These are phyloP conservation scores for Heliocybe sulcata DNA, from an alignment of 1,284 basidiomycete species.

Conservation along the genomic window DNA sequence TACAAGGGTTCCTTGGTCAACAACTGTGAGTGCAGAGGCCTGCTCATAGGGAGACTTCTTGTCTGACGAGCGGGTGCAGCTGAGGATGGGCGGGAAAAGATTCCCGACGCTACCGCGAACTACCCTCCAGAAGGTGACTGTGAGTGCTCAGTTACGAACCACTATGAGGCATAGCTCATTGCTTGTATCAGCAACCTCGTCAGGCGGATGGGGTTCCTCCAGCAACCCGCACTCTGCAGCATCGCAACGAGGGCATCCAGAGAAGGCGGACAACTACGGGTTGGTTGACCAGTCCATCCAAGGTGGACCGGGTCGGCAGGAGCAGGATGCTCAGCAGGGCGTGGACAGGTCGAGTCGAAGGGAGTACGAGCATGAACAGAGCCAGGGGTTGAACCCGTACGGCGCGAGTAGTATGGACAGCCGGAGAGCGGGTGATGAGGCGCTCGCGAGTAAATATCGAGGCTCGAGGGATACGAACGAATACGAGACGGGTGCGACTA, in stretches of 20 bases:
- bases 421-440: neutral
- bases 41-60: neutral
- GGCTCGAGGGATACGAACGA: neutral
- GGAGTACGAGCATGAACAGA: neutral
- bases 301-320: neutral
- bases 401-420: neutral
- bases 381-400: neutral
- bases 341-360: neutral
- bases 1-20: constrained; percentile 2
- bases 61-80: neutral
- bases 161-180: too few relatives aligned
- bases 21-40: neutral
- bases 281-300: neutral
- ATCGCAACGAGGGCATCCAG: neutral
- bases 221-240: neutral
- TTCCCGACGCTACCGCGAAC: neutral
- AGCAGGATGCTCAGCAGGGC: neutral
- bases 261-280: neutral
- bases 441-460: neutral
- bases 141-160: neutral
- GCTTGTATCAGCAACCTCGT: neutral
- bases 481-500: neutral
- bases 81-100: neutral
- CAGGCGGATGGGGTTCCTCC: neutral
- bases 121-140: neutral